Percentiles rank a stretch among this genome's conserved stretches.
Conservation (phyloP, 73 alveolate genomes). For the Paramecium octaurelia region DNA sequence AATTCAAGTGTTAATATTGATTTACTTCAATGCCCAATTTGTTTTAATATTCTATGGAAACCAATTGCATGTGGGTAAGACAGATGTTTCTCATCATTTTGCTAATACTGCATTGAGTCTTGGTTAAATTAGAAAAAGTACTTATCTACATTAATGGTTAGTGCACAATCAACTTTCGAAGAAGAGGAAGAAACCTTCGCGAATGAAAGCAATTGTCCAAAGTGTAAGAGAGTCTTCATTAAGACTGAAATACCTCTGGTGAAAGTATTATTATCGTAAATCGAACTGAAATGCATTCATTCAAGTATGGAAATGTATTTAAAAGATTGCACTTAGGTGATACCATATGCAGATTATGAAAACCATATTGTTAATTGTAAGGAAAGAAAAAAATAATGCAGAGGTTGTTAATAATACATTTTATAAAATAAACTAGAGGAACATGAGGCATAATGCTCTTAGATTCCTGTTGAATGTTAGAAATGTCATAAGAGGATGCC, state of each 20-base stretch:
- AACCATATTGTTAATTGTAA: constrained; percentile 12
- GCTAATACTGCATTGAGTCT: constrained; percentile 7
- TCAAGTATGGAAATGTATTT: background rate
- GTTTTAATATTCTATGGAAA: constrained; percentile 35
- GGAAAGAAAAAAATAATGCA: background rate
- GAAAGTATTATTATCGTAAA: background rate
- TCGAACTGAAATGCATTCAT: background rate
- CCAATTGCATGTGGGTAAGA: constrained; percentile 51
- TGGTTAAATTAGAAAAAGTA: background rate
- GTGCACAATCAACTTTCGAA: background rate
- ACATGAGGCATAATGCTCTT: background rate
- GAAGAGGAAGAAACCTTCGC: background rate
- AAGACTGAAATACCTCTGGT: constrained; percentile 14
- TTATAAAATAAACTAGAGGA: background rate
- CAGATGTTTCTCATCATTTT: constrained; percentile 31
- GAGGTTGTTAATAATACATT: constrained; percentile 10
- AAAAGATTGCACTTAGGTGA: background rate
- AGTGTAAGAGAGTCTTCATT: constrained; percentile 3
- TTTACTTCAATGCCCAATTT: constrained; percentile 15
- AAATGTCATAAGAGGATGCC: background rate
- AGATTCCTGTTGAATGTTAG: background rate
- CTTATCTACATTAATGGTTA: background rate
- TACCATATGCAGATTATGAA: background rate
- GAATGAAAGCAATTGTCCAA: constrained; percentile 21
- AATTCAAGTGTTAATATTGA: constrained; percentile 17